A percentile compares a stretch with the other conserved stretches of the same genome.
Evolutionary conservation across 345 rosid species (phyloP).

Genomic region (Sonneratia caseolaris): DNA sequence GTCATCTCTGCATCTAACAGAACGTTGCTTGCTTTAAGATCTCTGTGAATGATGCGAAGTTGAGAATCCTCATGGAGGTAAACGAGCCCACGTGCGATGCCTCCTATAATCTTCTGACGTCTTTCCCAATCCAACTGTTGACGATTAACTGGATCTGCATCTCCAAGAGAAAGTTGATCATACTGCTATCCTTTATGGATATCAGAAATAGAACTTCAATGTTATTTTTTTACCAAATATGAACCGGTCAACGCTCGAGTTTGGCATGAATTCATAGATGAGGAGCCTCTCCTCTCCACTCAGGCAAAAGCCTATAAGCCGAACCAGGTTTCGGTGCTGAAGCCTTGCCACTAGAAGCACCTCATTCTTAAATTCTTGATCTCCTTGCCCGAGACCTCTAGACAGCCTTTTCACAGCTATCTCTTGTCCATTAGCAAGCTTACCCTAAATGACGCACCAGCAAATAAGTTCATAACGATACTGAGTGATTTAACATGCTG

Average conservation of each 20-base stretch:
- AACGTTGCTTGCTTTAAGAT: constrained; percentile 59
- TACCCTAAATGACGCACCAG: constrained; percentile 29
- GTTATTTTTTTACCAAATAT: constrained; percentile 38
- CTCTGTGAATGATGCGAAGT: constrained; percentile 63
- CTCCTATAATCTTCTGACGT: constrained; percentile 48
- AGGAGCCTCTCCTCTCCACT: constrained; percentile 5
- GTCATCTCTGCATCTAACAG: constrained; percentile 62
- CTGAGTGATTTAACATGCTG: not conserved
- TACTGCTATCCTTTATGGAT: not conserved
- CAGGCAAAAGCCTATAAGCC: not conserved
- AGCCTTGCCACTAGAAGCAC: constrained; percentile 41
- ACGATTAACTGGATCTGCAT: constrained; percentile 34
- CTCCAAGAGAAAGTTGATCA: not conserved
- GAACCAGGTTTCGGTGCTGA: constrained; percentile 3
- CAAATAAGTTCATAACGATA: not conserved
- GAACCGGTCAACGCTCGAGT: constrained; percentile 52
- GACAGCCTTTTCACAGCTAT: constrained; percentile 61
- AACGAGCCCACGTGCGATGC: constrained; percentile 66
- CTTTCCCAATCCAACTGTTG: constrained; percentile 37
- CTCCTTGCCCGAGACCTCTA: constrained; percentile 41
- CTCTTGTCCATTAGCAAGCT: constrained; percentile 50
- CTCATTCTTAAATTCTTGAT: constrained; percentile 56
- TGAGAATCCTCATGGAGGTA: constrained; percentile 68
- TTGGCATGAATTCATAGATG: constrained; percentile 56
- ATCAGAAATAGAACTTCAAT: not conserved